Evolutionary conservation across 306 rosid species (phyloP), one percentile per base, ranked within the genome.

Genomic region (Dryas drummondii): DNA sequence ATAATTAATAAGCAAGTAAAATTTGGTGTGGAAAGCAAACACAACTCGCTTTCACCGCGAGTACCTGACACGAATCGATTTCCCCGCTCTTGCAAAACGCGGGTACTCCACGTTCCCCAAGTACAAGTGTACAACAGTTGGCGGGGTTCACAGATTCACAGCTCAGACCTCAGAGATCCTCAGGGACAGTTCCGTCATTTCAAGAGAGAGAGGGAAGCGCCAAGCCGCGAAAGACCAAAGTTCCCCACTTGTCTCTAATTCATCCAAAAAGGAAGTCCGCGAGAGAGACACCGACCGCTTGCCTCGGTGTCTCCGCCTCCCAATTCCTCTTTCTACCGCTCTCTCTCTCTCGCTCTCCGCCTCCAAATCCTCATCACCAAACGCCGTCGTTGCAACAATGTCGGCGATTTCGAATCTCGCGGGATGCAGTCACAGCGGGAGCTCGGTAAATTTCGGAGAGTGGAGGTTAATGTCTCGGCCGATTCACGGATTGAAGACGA

Each of bases 321-420:
- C 37, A 32, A 75, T 11, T 64, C 60, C 70, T 10, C 65, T 5
- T 4, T 40, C 56, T 5, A 17, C 51, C 61, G 6, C 54, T 70
- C 52, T 52, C 61, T 52, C 61, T 69, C 61, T 41, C 64, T 19
- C 44, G 6, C 11, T 45, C 41, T 13, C 48, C 58, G 5, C 10
- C 5, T 9, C 65, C 19, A 9, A n/a, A n/a, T 66, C 69, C 45
- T 22, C 32, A 17, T 26, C 17, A 14, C 73, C 1, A 47, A 32
- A 15, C 55, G 62, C 70, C 70, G 53, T 65, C 70, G 54, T 73
- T 40, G 13, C 15, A 12, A 51, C 59, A 79, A 89, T 94, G 98
- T 74, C 91, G 78, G 75, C 75, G 17, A 66, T 85, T 62, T 79
- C 92, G 77, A 84, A 86, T 76, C 88, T 83, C 22, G 19, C 83